Percentiles rank a stretch among this genome's conserved stretches.
phyloP scores from a whole-genome alignment of 75 land plant species.

The Cupressus sempervirens region DNA sequence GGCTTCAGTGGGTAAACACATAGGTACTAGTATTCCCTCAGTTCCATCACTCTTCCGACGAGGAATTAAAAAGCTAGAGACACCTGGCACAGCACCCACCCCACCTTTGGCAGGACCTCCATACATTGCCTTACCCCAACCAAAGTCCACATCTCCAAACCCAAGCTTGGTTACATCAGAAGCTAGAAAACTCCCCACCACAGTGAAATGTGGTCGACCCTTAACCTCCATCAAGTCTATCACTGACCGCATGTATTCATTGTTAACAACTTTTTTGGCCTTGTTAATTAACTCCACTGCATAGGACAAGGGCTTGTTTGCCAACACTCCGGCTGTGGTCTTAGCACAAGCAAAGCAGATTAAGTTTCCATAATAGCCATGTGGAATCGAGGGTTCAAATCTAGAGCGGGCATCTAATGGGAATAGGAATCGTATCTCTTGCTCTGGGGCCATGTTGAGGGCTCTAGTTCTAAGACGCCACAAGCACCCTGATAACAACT shows the following conservation, averaged over 20 bases:
- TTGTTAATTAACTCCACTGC: constrained; percentile 52
- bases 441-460: constrained; percentile 17
- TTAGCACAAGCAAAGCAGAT: constrained; percentile 52
- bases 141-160: constrained; percentile 35
- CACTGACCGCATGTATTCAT: constrained; percentile 66
- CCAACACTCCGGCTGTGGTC: constrained; percentile 43
- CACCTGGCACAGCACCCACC: constrained; percentile 16
- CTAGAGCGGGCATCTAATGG: neutral
- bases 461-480: constrained; percentile 49
- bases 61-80: constrained; percentile 14
- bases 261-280: constrained; percentile 45
- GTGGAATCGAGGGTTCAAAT: constrained; percentile 27
- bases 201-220: constrained; percentile 22
- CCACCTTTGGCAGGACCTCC: constrained; percentile 14
- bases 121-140: constrained; percentile 39
- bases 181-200: constrained; percentile 27
- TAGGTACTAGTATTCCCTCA: constrained; percentile 30
- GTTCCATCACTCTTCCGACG: constrained; percentile 15
- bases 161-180: constrained; percentile 35
- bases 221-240: constrained; percentile 52
- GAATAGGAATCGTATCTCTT: constrained; percentile 6
- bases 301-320: constrained; percentile 31
- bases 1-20: constrained; percentile 34
- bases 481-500: constrained; percentile 36
- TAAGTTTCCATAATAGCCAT: constrained; percentile 32